Base-by-base conservation (phyloP, 163 green algal species). In the Scenedesmus sp. region DNA sequence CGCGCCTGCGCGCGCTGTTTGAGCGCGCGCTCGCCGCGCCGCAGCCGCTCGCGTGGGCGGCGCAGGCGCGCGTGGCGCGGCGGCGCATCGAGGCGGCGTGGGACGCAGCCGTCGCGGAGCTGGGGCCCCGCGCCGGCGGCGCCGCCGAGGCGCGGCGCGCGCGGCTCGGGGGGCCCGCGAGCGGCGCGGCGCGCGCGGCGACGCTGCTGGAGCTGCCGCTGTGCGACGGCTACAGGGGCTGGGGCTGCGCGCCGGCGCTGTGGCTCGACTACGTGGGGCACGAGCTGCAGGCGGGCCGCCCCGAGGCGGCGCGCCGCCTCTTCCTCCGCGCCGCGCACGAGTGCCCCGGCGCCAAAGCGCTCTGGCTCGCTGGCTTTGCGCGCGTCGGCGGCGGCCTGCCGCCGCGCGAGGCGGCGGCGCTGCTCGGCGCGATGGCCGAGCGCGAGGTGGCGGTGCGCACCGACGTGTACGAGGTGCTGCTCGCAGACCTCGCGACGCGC, bases 351-450 rank as follows among this genome's bases (percentile, higher is more conserved):
- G 72, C 45, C 60, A 93, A 93, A 83, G 78, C 64, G 3, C 24
- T 93, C 20, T 93, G 89, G 89, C 45, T 91, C 60, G 74, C 81
- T 54, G 88, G 89, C 26, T 75, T 90, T 17, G 28, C 14, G 29
- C 36, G 47, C 48, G 34, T 80, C 24, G 60, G 58, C n/a, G 51
- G 50, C 18, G 69, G 58, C 3, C 39, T 73, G 39, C 42, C 63
- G 45, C 66, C 83, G 13, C 71, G 77, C 1, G 77, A 87, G 74
- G 28, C 42, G 4, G 66, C 60, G 33, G 83, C 78, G 15, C 63
- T 87, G 65, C 44, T 87, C 53, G 73, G 48, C 2, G 78, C 74
- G 0, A 81, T 83, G 62, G 33, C 56, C 34, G 77, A 83, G 63
- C 82, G 82, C 51, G 82, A 78, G 60, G 14, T 87, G 72, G 22